Evolutionary conservation across 805 yeast genomes (phyloP).

Genomic region (baker's yeast (Saccharomyces cerevisiae)): DNA sequence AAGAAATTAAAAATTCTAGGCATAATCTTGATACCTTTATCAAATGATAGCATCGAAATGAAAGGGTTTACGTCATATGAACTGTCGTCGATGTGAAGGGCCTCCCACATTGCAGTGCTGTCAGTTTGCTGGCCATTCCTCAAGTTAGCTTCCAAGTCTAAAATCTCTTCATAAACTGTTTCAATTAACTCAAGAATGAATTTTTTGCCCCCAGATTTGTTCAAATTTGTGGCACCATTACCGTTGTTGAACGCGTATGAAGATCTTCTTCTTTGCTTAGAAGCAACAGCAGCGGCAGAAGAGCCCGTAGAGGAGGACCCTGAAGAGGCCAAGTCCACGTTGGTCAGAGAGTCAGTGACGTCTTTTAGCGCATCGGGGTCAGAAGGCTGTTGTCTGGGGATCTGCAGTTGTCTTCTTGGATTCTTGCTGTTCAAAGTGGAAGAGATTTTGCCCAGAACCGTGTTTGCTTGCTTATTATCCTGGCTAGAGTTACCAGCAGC

Average conservation of each 20-base stretch:
- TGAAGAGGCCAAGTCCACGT: constrained; percentile 19
- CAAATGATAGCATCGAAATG: constrained; percentile 70
- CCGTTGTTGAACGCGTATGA: constrained; percentile 29
- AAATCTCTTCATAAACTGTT: constrained; percentile 64
- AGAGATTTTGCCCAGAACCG: constrained; percentile 83
- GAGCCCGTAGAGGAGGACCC: neutral
- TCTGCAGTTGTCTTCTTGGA: constrained; percentile 79
- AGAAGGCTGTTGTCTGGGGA: constrained; percentile 30
- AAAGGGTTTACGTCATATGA: constrained; percentile 60
- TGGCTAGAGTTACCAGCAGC: constrained; percentile 36
- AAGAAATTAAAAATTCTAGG: constrained; percentile 83
- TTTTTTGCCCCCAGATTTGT: constrained; percentile 38
- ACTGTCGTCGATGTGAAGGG: constrained; percentile 64
- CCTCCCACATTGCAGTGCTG: constrained; percentile 58
- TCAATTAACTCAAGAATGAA: constrained; percentile 65
- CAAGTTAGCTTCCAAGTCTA: constrained; percentile 69
- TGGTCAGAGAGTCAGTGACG: constrained; percentile 26
- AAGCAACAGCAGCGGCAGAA: neutral
- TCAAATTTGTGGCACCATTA: constrained; percentile 29
- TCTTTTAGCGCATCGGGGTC: constrained; percentile 30
- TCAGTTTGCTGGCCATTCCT: constrained; percentile 46
- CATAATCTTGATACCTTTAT: constrained; percentile 82
- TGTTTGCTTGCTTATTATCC: neutral
- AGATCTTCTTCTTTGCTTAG: constrained; percentile 30
- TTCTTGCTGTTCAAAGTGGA: constrained; percentile 74